Base-by-base conservation (phyloP, 495 filamentous ascomycete species). In the Cenococcum geophilum region DNA sequence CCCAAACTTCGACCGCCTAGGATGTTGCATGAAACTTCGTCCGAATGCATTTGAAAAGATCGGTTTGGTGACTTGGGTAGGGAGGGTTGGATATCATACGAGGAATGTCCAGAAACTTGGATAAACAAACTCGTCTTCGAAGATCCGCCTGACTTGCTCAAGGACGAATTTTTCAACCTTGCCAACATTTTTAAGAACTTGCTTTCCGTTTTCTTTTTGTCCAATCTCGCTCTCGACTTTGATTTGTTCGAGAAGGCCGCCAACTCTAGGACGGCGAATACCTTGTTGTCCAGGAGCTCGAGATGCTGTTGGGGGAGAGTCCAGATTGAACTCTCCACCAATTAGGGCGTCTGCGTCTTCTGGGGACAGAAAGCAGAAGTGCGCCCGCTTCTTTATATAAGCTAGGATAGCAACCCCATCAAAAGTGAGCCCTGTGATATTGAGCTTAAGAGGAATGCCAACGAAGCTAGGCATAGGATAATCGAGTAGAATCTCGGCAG, bases 391-490 rank as follows among this genome's bases (percentile, higher is more conserved):
- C 45, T 89, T 82, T 52, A 97, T 92, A 72, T 95, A 89, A 1
- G 93, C 93, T 12, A 97, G 71, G 35, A 97, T 86, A 0, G 90
- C 93, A 1, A 97, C 86, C 0, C 93, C 93, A 75, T 98, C 91
- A 68, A 98, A 97, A 14, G 88, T 90, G 47, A 97, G 73, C 0
- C 95, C 93, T 0, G 93, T 97, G 64, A 98, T 91, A 63, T 92
- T 92, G 2, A 98, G 79, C 67, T 89, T 88, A 12, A 97, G 77
- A 0, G 93, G 93, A 18, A 98, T 88, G 1, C 90, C 89, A 10
- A 95, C 93, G 66, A 98, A 98, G 74, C 86, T 91, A 11, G 91
- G 90, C 87, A 97, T 96, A 0, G 93, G 93, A 71, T 97, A 98
- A 75, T 98, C 93, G 32, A 98, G 87, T 20, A 97, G 78, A 43